Percentiles rank a stretch among this genome's conserved stretches.
Conservation (phyloP, 192 early-diverging fungal species). For the Pilaira anomala region DNA sequence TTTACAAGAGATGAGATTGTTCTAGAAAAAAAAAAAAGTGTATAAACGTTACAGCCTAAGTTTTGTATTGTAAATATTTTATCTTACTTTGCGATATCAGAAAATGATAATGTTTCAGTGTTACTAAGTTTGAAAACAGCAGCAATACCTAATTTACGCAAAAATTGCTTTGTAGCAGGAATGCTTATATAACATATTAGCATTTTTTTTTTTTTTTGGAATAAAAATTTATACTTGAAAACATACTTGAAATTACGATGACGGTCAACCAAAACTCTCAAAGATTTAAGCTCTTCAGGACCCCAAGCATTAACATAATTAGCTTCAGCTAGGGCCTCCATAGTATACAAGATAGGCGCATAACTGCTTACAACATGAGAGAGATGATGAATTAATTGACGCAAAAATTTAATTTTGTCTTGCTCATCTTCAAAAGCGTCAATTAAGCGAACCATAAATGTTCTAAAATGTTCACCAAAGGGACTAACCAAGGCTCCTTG, state of each 20-base stretch:
- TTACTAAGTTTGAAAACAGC: conserved; percentile 12
- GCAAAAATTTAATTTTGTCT: conserved; percentile 24
- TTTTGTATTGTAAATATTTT: too few relatives aligned
- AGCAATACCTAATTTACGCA: conserved; percentile 23
- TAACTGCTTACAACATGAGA: conserved; percentile 26
- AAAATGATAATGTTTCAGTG: conserved; percentile 17
- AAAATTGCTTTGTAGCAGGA: conserved; percentile 18
- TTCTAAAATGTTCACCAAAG: conserved; percentile 27
- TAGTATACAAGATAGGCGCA: conserved; percentile 25
- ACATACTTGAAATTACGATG: conserved; percentile 32
- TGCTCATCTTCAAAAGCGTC: conserved; percentile 15
- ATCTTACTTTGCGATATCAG: conserved; percentile 33
- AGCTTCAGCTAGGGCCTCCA: conserved; percentile 25
- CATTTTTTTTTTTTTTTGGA: too few relatives aligned
- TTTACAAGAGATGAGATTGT: conserved; percentile 26
- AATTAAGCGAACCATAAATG: conserved; percentile 21
- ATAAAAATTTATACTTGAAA: neutral
- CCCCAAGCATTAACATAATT: conserved; percentile 20
- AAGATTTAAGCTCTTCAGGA: conserved; percentile 33
- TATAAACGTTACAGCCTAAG: neutral
- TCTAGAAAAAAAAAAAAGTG: conserved; percentile 13
- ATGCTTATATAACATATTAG: conserved; percentile 18
- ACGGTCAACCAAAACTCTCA: conserved; percentile 29
- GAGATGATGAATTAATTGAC: conserved; percentile 32
- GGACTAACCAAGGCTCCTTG: conserved; percentile 31